phyloP scores from a whole-genome alignment of 1,139 yeast genomes.

The Eremothecium cymbalariae region DNA sequence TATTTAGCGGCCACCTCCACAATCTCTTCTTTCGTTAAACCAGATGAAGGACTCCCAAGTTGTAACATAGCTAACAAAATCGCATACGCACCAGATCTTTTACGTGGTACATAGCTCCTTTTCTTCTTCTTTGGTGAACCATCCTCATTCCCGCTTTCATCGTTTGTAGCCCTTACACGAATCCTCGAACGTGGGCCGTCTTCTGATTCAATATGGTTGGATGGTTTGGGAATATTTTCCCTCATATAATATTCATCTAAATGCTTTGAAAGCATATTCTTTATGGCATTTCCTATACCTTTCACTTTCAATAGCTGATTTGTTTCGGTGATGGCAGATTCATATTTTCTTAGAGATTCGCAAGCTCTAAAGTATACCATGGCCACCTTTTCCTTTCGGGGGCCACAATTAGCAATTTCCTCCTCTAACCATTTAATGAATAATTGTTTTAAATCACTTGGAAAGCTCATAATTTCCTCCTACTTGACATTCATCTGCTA shows the following conservation, averaged over 20 bases:
- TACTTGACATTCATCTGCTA: too few relatives aligned
- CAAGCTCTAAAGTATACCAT: constrained; percentile 26
- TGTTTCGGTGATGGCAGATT: constrained; percentile 20
- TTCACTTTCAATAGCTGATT: constrained; percentile 25
- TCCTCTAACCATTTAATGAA: constrained; percentile 26
- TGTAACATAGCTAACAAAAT: constrained; percentile 58
- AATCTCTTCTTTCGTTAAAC: constrained; percentile 56
- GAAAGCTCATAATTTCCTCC: too few relatives aligned
- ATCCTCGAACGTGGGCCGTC: constrained; percentile 6
- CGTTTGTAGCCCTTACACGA: constrained; percentile 9
- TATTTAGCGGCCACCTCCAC: constrained; percentile 48
- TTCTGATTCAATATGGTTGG: constrained; percentile 1
- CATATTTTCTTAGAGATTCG: constrained; percentile 18
- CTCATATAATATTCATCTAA: constrained; percentile 21
- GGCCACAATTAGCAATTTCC: constrained; percentile 17
- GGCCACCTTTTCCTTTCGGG: constrained; percentile 26
- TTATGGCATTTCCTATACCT: constrained; percentile 29
- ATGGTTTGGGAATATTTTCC: constrained; percentile 10
- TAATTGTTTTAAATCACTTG: constrained; percentile 19
- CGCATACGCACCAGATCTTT: constrained; percentile 82
- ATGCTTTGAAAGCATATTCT: constrained; percentile 21
- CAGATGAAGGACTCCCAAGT: constrained; percentile 42
- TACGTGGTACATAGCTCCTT: constrained; percentile 61
- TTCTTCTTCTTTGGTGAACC: constrained; percentile 27
- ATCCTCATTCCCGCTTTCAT: constrained; percentile 7